Evolutionary conservation across 129 eudicot genomes (phyloP).

Genomic region (Rutidosis leptorrhynchoides): DNA sequence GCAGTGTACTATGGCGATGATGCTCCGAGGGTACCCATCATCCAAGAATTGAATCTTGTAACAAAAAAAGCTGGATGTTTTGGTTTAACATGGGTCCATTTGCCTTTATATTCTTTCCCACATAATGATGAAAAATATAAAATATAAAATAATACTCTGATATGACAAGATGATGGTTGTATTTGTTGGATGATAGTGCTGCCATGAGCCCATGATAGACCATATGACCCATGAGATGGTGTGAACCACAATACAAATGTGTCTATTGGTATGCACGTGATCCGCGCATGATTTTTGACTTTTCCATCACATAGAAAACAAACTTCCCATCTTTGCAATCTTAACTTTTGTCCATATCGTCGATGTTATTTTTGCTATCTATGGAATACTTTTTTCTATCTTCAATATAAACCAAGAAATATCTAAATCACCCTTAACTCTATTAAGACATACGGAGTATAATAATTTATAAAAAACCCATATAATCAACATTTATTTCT

Average conservation of each 20-base stretch:
- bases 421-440: no score
- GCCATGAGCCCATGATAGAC: conserved; percentile 29
- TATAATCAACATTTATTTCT: no score
- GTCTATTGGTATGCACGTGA: conserved; percentile 30
- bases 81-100: conserved; percentile 31
- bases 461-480: no score
- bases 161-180: conserved; percentile 16
- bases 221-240: conserved; percentile 13
- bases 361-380: not conserved
- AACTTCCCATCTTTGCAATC: conserved; percentile 6
- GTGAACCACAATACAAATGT: conserved; percentile 27
- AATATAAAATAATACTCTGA: not conserved
- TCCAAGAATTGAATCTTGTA: conserved; percentile 23
- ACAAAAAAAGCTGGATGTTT: conserved; percentile 22
- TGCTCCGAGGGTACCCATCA: conserved; percentile 26
- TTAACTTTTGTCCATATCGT: conserved; percentile 16
- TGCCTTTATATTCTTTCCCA: conserved; percentile 17
- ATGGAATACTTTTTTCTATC: not conserved
- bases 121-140: no score
- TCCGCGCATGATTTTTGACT: conserved; percentile 35
- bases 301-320: conserved; percentile 6
- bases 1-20: conserved; percentile 10
- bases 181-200: conserved; percentile 29
- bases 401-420: no score
- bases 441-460: no score